These are phyloP conservation scores for Boehmeria nivea DNA, from an alignment of 306 rosid genomes.

Conservation along the genomic window DNA sequence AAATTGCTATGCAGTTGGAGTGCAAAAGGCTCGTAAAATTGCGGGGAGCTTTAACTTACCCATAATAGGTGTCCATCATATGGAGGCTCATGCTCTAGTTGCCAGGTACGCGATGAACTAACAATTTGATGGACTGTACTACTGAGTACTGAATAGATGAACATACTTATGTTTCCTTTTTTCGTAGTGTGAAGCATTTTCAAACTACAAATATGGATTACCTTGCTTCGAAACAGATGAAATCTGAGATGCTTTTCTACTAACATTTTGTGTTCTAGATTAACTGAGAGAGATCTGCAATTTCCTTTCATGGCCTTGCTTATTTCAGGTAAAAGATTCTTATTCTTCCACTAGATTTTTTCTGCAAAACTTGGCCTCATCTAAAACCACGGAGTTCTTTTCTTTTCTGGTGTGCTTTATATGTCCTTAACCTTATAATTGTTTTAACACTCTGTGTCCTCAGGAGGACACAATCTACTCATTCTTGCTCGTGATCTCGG, in stretches of 20 bases:
- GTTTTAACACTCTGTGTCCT: conserved; percentile 2
- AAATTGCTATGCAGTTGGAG: conserved; percentile 66
- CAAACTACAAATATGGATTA: not conserved
- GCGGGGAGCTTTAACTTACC: conserved; percentile 65
- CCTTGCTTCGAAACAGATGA: not conserved
- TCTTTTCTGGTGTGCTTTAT: not conserved
- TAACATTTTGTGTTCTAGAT: conserved; percentile 41
- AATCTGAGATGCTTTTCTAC: conserved; percentile 19
- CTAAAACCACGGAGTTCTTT: conserved; percentile 2
- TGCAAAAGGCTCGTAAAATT: conserved; percentile 71
- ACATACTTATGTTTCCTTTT: not conserved
- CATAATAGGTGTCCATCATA: conserved; percentile 87
- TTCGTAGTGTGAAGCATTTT: no score
- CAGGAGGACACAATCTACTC: conserved; percentile 91
- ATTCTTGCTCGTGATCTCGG: conserved; percentile 88
- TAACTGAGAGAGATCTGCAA: conserved; percentile 66
- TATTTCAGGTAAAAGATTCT: conserved; percentile 57
- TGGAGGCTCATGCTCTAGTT: conserved; percentile 98
- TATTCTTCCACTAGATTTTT: not conserved
- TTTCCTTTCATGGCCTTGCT: conserved; percentile 92
- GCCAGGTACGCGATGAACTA: conserved; percentile 54
- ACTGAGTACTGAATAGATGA: conserved; percentile 1
- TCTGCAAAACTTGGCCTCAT: not conserved
- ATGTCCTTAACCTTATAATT: not conserved
- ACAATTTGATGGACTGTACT: not conserved